Conservation (phyloP, 768 basidiomycete genomes). For the Tricholoma furcatifolium region DNA sequence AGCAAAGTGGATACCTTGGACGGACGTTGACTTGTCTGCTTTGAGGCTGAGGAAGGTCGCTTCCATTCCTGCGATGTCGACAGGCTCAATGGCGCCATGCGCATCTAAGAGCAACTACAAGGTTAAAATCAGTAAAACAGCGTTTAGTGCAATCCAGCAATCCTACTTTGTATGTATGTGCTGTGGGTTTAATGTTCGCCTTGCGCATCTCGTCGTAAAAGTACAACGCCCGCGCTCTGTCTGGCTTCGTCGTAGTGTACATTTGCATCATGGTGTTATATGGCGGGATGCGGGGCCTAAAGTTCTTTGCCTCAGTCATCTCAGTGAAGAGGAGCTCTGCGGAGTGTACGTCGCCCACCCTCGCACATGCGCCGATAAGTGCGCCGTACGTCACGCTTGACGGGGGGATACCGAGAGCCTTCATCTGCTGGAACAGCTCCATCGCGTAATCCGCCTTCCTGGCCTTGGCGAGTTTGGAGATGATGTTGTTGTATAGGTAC, state of each 20-base stretch:
- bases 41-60: conserved; percentile 61
- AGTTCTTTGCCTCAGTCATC: conserved; percentile 72
- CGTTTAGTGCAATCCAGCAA: conserved; percentile 12
- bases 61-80: conserved; percentile 74
- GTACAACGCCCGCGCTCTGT: conserved; percentile 70
- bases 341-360: conserved; percentile 82
- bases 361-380: conserved; percentile 89
- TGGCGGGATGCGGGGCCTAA: conserved; percentile 88
- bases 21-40: conserved; percentile 39
- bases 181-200: conserved; percentile 69
- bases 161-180: conserved; percentile 89
- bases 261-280: conserved; percentile 99
- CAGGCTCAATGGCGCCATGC: conserved; percentile 82
- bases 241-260: conserved; percentile 88
- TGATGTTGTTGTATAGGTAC: conserved; percentile 96
- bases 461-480: conserved; percentile 92
- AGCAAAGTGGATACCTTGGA: conserved; percentile 59
- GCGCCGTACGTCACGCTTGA: conserved; percentile 94
- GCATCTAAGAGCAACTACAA: conserved; percentile 81
- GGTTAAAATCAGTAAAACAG: conserved; percentile 8
- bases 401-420: conserved; percentile 55
- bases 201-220: conserved; percentile 69
- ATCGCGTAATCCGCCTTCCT: conserved; percentile 90
- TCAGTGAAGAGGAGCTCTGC: conserved; percentile 85
- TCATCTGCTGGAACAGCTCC: conserved; percentile 88